Conservation (phyloP, 2,329 filamentous ascomycete genomes). For the Cryphonectria japonica region DNA sequence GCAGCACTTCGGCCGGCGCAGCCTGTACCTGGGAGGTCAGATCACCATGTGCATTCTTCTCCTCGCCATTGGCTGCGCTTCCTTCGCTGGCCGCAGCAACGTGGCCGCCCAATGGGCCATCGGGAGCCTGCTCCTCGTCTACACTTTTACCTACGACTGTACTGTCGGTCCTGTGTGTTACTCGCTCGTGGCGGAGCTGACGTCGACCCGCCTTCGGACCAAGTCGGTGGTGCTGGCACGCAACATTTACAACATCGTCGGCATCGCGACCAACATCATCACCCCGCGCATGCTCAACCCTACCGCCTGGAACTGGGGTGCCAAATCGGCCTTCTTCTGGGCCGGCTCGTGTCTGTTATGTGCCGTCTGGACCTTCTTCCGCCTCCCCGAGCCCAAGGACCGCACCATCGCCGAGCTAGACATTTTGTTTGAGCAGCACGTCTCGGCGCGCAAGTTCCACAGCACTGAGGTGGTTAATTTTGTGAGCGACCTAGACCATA, state of each 20-base stretch:
- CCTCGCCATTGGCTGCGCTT: slow-evolving; percentile 13
- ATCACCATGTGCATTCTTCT: slow-evolving; percentile 46
- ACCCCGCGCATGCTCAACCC: slow-evolving; percentile 54
- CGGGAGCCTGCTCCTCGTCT: slow-evolving; percentile 51
- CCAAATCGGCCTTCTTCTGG: slow-evolving; percentile 53
- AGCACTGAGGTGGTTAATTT: slow-evolving; percentile 34
- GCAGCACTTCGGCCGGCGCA: slow-evolving; percentile 52
- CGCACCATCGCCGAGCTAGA: slow-evolving; percentile 60
- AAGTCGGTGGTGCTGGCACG: slow-evolving; percentile 52
- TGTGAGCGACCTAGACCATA: background rate
- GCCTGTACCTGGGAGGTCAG: slow-evolving; percentile 50
- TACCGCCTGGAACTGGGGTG: slow-evolving; percentile 51
- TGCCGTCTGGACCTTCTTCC: slow-evolving; percentile 55
- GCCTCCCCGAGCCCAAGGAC: slow-evolving; percentile 58
- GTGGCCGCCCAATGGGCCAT: slow-evolving; percentile 45
- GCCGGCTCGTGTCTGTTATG: slow-evolving; percentile 49
- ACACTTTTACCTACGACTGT: slow-evolving; percentile 48
- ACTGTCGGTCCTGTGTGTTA: slow-evolving; percentile 52
- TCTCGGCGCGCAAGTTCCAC: slow-evolving; percentile 48
- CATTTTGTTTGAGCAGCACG: slow-evolving; percentile 52
- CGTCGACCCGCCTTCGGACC: slow-evolving; percentile 48
- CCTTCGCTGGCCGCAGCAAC: slow-evolving; percentile 3
- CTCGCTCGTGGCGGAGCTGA: slow-evolving; percentile 48
- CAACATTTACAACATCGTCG: slow-evolving; percentile 52
- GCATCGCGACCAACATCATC: slow-evolving; percentile 51